These are phyloP conservation scores for Myriosclerotinia curreyana DNA, from an alignment of 2,329 filamentous ascomycete genomes.

Conservation along the genomic window DNA sequence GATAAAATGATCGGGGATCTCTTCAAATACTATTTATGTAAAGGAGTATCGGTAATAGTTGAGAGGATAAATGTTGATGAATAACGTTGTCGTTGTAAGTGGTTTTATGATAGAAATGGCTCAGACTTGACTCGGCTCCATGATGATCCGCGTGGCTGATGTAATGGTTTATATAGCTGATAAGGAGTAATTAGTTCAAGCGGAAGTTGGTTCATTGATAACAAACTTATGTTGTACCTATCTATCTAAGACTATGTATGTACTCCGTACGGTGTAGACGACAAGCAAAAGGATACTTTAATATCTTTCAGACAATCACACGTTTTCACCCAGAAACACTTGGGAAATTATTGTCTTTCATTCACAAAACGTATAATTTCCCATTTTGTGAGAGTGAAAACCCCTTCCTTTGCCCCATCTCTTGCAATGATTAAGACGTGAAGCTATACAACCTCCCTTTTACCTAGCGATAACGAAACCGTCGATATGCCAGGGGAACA, in stretches of 20 bases:
- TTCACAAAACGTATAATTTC: conserved; percentile 5
- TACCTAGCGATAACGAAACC: conserved; percentile 15
- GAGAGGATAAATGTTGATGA: not conserved
- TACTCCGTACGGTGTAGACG: not conserved
- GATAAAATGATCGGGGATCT: not conserved
- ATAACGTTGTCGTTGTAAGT: conserved; percentile 7
- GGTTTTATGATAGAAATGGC: not conserved
- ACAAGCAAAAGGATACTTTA: conserved; percentile 20
- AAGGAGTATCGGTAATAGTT: conserved; percentile 8
- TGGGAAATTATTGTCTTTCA: not conserved
- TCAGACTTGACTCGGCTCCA: conserved; percentile 2
- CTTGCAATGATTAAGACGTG: conserved; percentile 28
- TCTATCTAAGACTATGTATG: too few relatives aligned
- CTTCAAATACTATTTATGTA: not conserved
- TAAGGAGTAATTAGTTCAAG: too few relatives aligned
- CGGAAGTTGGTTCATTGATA: too few relatives aligned
- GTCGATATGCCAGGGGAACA: conserved; percentile 45
- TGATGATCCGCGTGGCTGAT: conserved; percentile 26
- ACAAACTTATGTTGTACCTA: too few relatives aligned
- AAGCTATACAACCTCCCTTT: conserved; percentile 17
- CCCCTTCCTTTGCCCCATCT: not conserved
- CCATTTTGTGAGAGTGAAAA: not conserved
- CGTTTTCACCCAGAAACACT: not conserved
- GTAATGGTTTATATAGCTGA: too few relatives aligned
- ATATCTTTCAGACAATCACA: conserved; percentile 22